Percentiles rank a stretch among this genome's conserved stretches.
Evolutionary conservation across 2,329 filamentous ascomycete species (phyloP).

Genomic region (Pseudomassariella vexata): DNA sequence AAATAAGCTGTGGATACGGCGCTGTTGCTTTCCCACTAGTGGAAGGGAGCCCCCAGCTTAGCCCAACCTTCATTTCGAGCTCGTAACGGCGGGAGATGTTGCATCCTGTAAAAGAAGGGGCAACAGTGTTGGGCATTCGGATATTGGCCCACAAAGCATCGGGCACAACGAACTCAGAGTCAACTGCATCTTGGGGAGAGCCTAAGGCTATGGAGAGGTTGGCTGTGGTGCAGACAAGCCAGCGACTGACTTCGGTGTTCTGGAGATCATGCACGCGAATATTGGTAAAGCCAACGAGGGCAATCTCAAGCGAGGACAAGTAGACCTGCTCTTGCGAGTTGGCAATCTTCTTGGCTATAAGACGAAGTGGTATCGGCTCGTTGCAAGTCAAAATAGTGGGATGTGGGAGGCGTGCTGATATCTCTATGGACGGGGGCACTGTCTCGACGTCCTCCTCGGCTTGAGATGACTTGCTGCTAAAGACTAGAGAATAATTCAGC

Average conservation of each 20-base stretch:
- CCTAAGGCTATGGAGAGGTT: slow-evolving; percentile 69
- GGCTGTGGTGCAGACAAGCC: slow-evolving; percentile 67
- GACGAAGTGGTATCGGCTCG: slow-evolving; percentile 71
- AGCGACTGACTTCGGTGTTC: slow-evolving; percentile 65
- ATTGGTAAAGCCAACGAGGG: slow-evolving; percentile 72
- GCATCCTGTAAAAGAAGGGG: slow-evolving; percentile 82
- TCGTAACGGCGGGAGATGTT: slow-evolving; percentile 81
- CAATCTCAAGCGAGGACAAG: slow-evolving; percentile 73
- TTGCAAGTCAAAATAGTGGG: slow-evolving; percentile 88
- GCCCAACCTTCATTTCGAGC: slow-evolving; percentile 72
- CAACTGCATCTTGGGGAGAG: slow-evolving; percentile 49
- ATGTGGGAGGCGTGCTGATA: slow-evolving; percentile 73
- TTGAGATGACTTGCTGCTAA: slow-evolving; percentile 7
- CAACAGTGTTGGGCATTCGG: slow-evolving; percentile 76
- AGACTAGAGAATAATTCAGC: too few relatives aligned
- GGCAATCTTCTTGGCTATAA: slow-evolving; percentile 73
- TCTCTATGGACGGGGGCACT: slow-evolving; percentile 66
- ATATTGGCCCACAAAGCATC: slow-evolving; percentile 65
- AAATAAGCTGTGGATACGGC: slow-evolving; percentile 60
- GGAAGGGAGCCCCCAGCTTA: slow-evolving; percentile 57
- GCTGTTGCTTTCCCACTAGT: slow-evolving; percentile 29
- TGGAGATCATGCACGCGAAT: slow-evolving; percentile 72
- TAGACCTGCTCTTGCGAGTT: slow-evolving; percentile 65
- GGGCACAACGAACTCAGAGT: slow-evolving; percentile 65
- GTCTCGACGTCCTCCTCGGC: slow-evolving; percentile 20